These are phyloP conservation scores for Aspergillus alliaceus DNA, from an alignment of 2,329 filamentous ascomycete genomes.

Conservation along the genomic window DNA sequence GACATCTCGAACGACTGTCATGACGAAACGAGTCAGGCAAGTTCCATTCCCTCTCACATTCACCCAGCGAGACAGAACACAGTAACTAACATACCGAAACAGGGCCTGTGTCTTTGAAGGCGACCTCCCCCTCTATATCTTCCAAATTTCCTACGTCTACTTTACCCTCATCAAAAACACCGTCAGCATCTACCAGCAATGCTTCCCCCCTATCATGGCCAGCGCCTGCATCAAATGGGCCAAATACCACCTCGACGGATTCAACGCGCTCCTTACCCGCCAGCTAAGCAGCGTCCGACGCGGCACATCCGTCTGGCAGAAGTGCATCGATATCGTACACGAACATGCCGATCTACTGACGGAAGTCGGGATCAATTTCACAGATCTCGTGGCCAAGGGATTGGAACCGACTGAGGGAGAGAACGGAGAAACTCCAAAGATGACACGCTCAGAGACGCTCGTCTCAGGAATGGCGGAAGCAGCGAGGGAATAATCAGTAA, in stretches of 20 bases:
- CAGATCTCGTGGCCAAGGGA: conserved; percentile 70
- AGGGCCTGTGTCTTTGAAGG: conserved; percentile 96
- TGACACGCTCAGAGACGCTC: conserved; percentile 25
- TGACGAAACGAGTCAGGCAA: conserved; percentile 80
- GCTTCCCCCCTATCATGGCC: conserved; percentile 83
- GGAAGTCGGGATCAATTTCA: conserved; percentile 88
- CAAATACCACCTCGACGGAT: conserved; percentile 90
- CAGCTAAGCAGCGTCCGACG: conserved; percentile 85
- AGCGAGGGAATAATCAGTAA: background rate
- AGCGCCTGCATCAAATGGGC: conserved; percentile 97
- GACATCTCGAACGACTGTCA: conserved; percentile 71
- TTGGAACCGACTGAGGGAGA: conserved; percentile 31
- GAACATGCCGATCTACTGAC: conserved; percentile 76
- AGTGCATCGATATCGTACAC: conserved; percentile 79
- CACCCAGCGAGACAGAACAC: background rate
- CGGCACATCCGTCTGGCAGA: conserved; percentile 72
- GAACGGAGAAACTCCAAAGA: conserved; percentile 16
- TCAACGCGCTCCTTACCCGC: conserved; percentile 77
- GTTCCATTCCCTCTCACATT: conserved; percentile 18
- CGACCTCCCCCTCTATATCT: conserved; percentile 88
- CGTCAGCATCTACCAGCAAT: conserved; percentile 80
- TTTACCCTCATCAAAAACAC: conserved; percentile 95
- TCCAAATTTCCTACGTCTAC: conserved; percentile 92
- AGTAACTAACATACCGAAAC: conserved; percentile 23
- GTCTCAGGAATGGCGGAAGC: conserved; percentile 21